phyloP scores from a whole-genome alignment of 1,284 basidiomycete species.

The Papiliotrema laurentii region DNA sequence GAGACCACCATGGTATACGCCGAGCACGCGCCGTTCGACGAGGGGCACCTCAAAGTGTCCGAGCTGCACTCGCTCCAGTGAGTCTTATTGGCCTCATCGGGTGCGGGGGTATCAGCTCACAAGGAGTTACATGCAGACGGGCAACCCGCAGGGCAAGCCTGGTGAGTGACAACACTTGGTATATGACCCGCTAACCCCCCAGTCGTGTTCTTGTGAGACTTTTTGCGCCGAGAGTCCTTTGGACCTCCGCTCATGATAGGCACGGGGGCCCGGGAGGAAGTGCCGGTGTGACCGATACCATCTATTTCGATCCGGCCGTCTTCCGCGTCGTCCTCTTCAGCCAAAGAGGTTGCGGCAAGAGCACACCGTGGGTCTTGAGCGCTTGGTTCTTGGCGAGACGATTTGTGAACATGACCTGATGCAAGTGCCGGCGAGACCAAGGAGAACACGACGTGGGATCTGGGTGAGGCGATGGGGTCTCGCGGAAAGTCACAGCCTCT shows the following conservation, averaged over 20 bases:
- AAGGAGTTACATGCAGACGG: constrained; percentile 70
- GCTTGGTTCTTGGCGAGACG: background rate
- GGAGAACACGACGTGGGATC: constrained; percentile 92
- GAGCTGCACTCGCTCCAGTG: constrained; percentile 73
- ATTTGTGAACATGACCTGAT: background rate
- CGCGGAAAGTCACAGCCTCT: background rate
- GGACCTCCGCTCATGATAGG: background rate
- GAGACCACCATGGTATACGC: constrained; percentile 61
- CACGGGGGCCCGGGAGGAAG: constrained; percentile 36
- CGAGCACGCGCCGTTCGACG: constrained; percentile 60
- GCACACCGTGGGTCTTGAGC: constrained; percentile 68
- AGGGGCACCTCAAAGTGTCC: constrained; percentile 65
- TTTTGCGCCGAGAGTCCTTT: background rate
- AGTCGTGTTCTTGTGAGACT: constrained; percentile 65
- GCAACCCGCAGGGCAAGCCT: constrained; percentile 68
- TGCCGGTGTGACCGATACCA: constrained; percentile 55
- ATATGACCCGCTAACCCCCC: constrained; percentile 4
- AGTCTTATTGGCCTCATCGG: constrained; percentile 29
- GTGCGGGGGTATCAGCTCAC: background rate
- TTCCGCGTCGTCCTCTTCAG: constrained; percentile 69
- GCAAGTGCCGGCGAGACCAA: constrained; percentile 65
- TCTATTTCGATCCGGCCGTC: constrained; percentile 74
- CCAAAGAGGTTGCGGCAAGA: constrained; percentile 82
- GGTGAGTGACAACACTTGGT: constrained; percentile 49
- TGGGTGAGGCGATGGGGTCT: constrained; percentile 40